Conservation (phyloP, 768 basidiomycete species). For the Pulveroboletus ravenelii region DNA sequence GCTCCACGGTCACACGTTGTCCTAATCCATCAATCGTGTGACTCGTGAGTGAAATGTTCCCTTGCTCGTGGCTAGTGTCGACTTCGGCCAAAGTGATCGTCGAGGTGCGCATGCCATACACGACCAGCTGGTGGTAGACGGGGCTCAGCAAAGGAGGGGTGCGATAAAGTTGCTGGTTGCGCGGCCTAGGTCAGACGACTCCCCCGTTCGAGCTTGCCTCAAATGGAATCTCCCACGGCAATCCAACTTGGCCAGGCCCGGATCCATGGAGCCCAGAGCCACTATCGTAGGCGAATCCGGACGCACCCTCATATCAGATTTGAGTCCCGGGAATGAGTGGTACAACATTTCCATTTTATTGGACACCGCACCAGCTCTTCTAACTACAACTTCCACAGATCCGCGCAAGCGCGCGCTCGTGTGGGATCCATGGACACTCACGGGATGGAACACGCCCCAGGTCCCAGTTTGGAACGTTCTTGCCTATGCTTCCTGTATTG, state of each 20-base stretch:
- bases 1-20: not conserved
- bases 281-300: conserved; percentile 8
- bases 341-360: not conserved
- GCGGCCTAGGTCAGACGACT: too few species aligned
- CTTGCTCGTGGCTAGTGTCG: too few species aligned
- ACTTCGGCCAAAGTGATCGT: too few species aligned
- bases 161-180: too few species aligned
- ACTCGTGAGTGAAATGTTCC: too few species aligned
- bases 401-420: not conserved
- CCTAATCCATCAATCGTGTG: too few species aligned
- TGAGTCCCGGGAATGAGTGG: not conserved
- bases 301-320: too few species aligned
- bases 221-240: not conserved
- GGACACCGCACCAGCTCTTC: not conserved
- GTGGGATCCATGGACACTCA: not conserved
- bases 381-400: conserved; percentile 5
- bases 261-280: too few species aligned
- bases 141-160: too few species aligned
- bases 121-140: too few species aligned
- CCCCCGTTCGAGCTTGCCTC: too few species aligned
- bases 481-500: not conserved
- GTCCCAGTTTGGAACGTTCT: not conserved
- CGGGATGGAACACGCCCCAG: conserved; percentile 1
- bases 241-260: not conserved
- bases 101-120: too few species aligned